Percentiles rank a stretch among this genome's conserved stretches.
phyloP scores from a whole-genome alignment of 257 asterid species.

The Solanum corneliomulleri region DNA sequence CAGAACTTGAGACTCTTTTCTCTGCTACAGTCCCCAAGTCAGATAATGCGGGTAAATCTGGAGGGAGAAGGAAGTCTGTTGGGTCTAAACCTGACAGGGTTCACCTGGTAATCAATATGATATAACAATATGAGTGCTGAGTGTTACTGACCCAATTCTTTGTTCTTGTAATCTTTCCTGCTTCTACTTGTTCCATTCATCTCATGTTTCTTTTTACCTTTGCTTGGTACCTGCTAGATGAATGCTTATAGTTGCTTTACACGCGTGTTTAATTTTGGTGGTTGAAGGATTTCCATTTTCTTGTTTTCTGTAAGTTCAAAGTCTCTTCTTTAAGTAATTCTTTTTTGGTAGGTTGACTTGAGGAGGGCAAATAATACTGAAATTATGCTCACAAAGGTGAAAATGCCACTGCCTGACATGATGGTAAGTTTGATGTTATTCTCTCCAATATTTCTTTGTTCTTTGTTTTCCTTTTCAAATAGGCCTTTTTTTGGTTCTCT shows the following conservation, averaged over 20 bases:
- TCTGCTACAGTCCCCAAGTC: constrained; percentile 85
- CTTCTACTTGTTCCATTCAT: not conserved
- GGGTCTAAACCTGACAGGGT: constrained; percentile 87
- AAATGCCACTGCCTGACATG: constrained; percentile 99
- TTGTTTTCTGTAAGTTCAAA: not conserved
- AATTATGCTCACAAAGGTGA: constrained; percentile 98
- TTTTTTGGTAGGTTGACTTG: constrained; percentile 65
- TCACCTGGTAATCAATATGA: constrained; percentile 61
- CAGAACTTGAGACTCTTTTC: constrained; percentile 92
- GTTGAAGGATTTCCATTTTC: not conserved
- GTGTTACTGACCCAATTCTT: not conserved
- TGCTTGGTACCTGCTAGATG: not conserved
- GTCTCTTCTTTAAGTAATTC: not conserved
- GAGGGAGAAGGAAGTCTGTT: constrained; percentile 76
- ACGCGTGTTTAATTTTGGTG: not conserved
- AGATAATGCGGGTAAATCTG: constrained; percentile 59
- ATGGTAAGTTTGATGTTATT: constrained; percentile 46
- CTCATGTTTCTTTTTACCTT: not conserved
- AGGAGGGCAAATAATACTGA: constrained; percentile 98
- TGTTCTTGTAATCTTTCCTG: not conserved
- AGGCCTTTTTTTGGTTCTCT: not conserved
- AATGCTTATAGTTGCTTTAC: not conserved
- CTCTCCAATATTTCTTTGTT: not conserved
- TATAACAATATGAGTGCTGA: not conserved
- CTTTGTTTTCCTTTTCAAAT: not conserved